phyloP scores from a whole-genome alignment of 208 protist species.

The Porcisia hertigi region DNA sequence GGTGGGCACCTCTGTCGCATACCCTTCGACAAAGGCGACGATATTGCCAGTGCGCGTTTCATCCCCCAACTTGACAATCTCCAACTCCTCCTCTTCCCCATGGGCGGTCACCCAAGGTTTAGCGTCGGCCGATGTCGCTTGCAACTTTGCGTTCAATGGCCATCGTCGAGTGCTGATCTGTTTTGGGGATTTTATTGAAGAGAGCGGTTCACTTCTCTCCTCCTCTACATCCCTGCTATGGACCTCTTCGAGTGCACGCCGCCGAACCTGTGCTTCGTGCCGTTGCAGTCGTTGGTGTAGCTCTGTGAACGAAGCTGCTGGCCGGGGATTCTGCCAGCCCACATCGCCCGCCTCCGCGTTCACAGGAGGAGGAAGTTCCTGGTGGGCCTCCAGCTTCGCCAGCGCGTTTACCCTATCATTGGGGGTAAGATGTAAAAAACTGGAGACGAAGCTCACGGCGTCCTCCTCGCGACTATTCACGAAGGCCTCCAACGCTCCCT shows the following conservation, averaged over 20 bases:
- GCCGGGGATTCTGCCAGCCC: neutral
- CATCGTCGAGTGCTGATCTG: neutral
- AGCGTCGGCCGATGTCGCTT: neutral
- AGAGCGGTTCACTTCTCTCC: neutral
- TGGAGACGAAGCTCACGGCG: slow-evolving; percentile 17
- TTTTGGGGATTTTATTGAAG: neutral
- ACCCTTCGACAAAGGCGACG: slow-evolving; percentile 42
- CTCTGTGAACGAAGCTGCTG: neutral
- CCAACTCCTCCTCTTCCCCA: slow-evolving; percentile 20
- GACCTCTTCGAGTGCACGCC: neutral
- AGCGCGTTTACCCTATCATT: slow-evolving; percentile 17
- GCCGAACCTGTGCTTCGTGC: neutral
- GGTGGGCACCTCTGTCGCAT: slow-evolving; percentile 36
- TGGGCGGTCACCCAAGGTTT: neutral
- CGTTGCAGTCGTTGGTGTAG: slow-evolving; percentile 14
- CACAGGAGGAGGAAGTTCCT: neutral
- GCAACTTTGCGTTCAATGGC: too few relatives aligned
- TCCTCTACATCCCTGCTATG: neutral
- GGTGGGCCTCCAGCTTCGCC: slow-evolving; percentile 6
- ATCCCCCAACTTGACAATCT: slow-evolving; percentile 37
- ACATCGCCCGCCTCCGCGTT: neutral
- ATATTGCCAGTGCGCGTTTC: slow-evolving; percentile 47
- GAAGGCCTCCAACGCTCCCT: slow-evolving; percentile 29
- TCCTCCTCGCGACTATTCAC: slow-evolving; percentile 30
- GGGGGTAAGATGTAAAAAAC: slow-evolving; percentile 25